These are phyloP conservation scores for Cadophora gregata DNA, from an alignment of 2,329 filamentous ascomycete genomes.

Conservation along the genomic window DNA sequence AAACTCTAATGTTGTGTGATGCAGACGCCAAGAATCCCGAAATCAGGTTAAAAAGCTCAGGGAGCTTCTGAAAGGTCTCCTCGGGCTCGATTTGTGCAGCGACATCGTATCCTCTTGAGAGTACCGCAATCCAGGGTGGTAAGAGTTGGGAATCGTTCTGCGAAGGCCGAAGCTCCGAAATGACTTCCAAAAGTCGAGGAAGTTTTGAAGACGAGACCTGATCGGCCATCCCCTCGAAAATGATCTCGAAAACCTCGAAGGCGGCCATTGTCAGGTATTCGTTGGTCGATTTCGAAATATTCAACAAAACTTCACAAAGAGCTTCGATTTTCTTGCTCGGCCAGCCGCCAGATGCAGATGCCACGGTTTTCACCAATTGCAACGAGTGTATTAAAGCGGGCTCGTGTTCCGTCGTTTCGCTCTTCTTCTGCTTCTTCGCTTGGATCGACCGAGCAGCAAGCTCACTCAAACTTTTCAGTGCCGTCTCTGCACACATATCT, in stretches of 20 bases:
- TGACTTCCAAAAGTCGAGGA: conserved; percentile 86
- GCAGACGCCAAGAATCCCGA: conserved; percentile 82
- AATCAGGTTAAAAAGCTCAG: conserved; percentile 82
- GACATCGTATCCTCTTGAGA: conserved; percentile 94
- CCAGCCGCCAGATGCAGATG: conserved; percentile 88
- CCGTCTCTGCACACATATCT: conserved; percentile 94
- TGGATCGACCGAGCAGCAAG: conserved; percentile 67
- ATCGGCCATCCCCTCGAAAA: conserved; percentile 90
- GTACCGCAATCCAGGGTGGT: conserved; percentile 94
- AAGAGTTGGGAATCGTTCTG: conserved; percentile 94
- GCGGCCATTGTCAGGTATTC: conserved; percentile 96
- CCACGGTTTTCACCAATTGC: conserved; percentile 90
- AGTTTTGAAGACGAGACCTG: conserved; percentile 89
- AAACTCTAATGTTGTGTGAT: conserved; percentile 91
- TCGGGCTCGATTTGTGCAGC: conserved; percentile 86
- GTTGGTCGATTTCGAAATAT: conserved; percentile 87
- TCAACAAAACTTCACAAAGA: conserved; percentile 85
- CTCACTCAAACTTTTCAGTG: conserved; percentile 79
- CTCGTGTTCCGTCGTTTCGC: conserved; percentile 67
- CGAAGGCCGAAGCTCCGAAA: conserved; percentile 88
- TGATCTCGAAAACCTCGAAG: conserved; percentile 97
- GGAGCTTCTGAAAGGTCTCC: conserved; percentile 90
- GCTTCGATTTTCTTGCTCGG: conserved; percentile 94
- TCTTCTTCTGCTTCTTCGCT: conserved; percentile 73
- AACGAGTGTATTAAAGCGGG: conserved; percentile 89